Percentiles rank a stretch among this genome's conserved stretches.
phyloP scores from a whole-genome alignment of 2,329 filamentous ascomycete genomes.

The Paramyrothecium sp. region DNA sequence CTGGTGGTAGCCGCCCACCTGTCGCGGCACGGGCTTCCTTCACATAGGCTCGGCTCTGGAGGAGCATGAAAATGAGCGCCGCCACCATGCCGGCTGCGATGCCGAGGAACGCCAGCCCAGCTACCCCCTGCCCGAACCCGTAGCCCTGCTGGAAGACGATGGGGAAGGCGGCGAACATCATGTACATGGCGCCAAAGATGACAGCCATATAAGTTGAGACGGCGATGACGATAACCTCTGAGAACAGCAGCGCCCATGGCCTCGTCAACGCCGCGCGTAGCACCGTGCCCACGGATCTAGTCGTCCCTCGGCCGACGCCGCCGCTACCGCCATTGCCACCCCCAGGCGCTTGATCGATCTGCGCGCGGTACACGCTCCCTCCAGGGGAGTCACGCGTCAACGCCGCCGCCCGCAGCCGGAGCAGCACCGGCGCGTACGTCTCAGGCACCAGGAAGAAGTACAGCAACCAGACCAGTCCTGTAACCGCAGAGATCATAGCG shows the following conservation, averaged over 20 bases:
- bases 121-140: conserved; percentile 50
- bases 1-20: too few species aligned
- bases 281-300: conserved; percentile 39
- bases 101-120: conserved; percentile 57
- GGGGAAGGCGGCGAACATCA: conserved; percentile 45
- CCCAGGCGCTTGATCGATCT: too few species aligned
- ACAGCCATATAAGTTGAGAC: conserved; percentile 58
- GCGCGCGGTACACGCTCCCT: too few species aligned
- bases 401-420: conserved; percentile 42
- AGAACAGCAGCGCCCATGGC: conserved; percentile 60
- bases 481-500: conserved; percentile 54
- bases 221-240: conserved; percentile 61
- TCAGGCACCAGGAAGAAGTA: conserved; percentile 45
- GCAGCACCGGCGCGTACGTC: conserved; percentile 51
- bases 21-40: conserved; percentile 46
- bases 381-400: too few species aligned
- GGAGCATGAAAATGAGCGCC: conserved; percentile 47
- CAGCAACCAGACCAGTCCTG: conserved; percentile 49
- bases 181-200: conserved; percentile 45
- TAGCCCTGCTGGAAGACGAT: conserved; percentile 54
- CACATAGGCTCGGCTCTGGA: conserved; percentile 33
- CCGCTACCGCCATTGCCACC: too few species aligned
- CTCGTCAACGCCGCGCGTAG: conserved; percentile 33
- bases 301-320: too few species aligned
- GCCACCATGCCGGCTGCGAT: conserved; percentile 56